Evolutionary conservation across 2,329 filamentous ascomycete species (phyloP).

Genomic region (Botrytis paeoniae): DNA sequence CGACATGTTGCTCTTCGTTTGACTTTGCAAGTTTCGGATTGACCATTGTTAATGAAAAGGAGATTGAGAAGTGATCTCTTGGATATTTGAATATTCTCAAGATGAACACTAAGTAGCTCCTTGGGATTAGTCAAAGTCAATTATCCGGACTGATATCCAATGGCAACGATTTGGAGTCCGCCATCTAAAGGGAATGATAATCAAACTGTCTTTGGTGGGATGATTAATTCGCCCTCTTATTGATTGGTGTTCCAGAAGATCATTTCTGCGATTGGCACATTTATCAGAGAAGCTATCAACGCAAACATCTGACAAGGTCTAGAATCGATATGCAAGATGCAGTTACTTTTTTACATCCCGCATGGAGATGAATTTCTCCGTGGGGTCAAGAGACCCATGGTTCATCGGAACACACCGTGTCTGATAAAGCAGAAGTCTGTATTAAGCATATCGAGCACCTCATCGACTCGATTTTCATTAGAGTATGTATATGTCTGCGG

Average conservation of each 20-base stretch:
- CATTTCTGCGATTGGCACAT: background rate
- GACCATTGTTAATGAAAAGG: background rate
- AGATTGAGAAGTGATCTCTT: background rate
- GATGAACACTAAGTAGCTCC: background rate
- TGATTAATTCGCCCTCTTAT: background rate
- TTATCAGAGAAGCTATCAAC: background rate
- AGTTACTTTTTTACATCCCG: background rate
- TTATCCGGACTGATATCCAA: too few species aligned
- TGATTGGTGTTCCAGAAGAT: background rate
- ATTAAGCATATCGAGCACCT: background rate
- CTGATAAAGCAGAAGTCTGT: background rate
- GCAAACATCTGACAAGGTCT: background rate
- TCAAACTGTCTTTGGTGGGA: too few species aligned
- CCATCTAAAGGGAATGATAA: background rate
- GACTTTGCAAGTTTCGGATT: background rate
- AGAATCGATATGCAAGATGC: slow-evolving; percentile 1
- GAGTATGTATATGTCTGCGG: background rate
- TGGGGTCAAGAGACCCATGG: background rate
- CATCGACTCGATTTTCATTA: background rate
- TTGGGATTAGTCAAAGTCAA: background rate
- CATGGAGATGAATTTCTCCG: background rate
- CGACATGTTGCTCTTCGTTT: background rate
- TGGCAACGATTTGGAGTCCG: background rate
- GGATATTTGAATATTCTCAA: background rate
- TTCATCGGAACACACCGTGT: background rate